Evolutionary conservation across 2,329 filamentous ascomycete genomes (phyloP), one percentile per base, ranked within the genome.

Genomic region (Orbilia ellipsospora): DNA sequence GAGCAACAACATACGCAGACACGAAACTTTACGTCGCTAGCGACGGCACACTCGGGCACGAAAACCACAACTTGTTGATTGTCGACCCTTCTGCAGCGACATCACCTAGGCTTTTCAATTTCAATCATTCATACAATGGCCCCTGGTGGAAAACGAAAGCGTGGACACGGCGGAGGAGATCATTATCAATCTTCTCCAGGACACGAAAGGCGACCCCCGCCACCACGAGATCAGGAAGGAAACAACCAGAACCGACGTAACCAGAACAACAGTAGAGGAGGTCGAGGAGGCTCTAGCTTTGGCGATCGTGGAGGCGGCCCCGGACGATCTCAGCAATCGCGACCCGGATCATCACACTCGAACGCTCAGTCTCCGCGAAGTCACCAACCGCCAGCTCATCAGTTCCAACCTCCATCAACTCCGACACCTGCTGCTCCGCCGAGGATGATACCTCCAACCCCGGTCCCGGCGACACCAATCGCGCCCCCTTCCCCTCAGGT

Each of bases 301-400:
- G 56, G 69, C 48, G 69, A 73, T 36, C 69, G 69, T 16, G 69
- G 65, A 10, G 40, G 63, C 42, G 54, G 23, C 13, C 16, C 54
- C n/a, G 72, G 72, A n/a, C 45, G 72, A 55, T 52, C 64, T 26
- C 72, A 70, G 31, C 66, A 75, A 26, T 59, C 52, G 44, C 60
- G 72, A 60, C 72, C 72, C n/a, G 72, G 72, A 40, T 75, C 72
- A 1, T 75, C 72, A n/a, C 72, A 75, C 12, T 75, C 72, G 10
- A 70, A 48, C 15, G 59, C 64, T n/a, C 72, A 69, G 28, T 75
- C 72, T 20, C 72, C 72, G 50, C 73, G 67, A 26, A 36, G 44
- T 12, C 48, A 16, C 12, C 65, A 70, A 16, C 40, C 50, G n/a
- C 59, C 59, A 16, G 2, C 45, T 12, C 61, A 72, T 48, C 60